phyloP scores from a whole-genome alignment of 1,284 basidiomycete genomes.

The Ustilago shanxiensis region DNA sequence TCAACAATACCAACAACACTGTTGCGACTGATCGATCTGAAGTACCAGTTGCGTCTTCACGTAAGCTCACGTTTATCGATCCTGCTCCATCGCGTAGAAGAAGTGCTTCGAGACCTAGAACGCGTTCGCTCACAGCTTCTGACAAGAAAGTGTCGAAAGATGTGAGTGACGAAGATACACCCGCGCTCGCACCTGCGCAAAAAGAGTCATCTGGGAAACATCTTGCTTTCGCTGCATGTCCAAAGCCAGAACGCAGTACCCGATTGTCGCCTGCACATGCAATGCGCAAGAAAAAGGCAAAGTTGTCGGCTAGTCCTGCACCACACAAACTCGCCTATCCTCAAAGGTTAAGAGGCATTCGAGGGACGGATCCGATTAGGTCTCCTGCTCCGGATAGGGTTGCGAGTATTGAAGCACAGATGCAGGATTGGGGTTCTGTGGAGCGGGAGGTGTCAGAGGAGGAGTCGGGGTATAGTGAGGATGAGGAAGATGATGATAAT shows the following conservation, averaged over 20 bases:
- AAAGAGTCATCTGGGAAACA: conserved; percentile 13
- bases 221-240: conserved; percentile 43
- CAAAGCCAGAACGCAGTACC: conserved; percentile 32
- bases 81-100: conserved; percentile 27
- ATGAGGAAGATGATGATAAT: conserved; percentile 41
- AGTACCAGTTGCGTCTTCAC: conserved; percentile 3
- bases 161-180: conserved; percentile 8
- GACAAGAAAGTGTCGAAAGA: background rate
- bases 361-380: conserved; percentile 38
- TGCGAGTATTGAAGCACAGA: background rate
- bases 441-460: conserved; percentile 19
- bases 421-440: conserved; percentile 8
- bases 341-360: conserved; percentile 39
- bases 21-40: conserved; percentile 3
- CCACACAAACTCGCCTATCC: conserved; percentile 41
- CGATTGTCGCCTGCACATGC: conserved; percentile 27
- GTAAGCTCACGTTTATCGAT: conserved; percentile 33
- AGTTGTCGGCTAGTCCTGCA: conserved; percentile 48
- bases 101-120: conserved; percentile 2
- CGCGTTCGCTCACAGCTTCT: conserved; percentile 1
- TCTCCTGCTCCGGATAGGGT: conserved; percentile 40
- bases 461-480: conserved; percentile 52
- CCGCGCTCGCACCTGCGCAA: background rate
- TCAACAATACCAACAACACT: conserved; percentile 16
- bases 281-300: conserved; percentile 12